Conservation (phyloP, 306 rosid species). For the Mucuna pruriens region DNA sequence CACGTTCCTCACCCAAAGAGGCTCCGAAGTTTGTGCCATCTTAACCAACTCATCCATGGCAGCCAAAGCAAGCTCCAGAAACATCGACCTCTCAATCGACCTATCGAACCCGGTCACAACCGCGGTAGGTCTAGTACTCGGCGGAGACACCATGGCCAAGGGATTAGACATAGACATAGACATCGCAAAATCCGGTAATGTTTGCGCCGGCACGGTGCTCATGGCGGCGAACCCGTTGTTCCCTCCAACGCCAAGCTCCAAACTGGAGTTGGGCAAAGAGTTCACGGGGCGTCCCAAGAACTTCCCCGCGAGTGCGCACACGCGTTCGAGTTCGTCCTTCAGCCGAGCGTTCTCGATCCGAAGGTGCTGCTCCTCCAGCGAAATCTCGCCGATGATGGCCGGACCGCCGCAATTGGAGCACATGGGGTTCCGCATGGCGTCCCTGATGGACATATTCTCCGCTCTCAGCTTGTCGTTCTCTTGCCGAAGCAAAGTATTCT, state of each 20-base stretch:
- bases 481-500: slow-evolving; percentile 86
- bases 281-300: slow-evolving; percentile 86
- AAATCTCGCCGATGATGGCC: slow-evolving; percentile 80
- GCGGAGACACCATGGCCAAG: slow-evolving; percentile 52
- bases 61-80: slow-evolving; percentile 85
- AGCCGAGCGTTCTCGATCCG: slow-evolving; percentile 84
- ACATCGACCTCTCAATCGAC: slow-evolving; percentile 81
- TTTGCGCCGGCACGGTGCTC: slow-evolving; percentile 44
- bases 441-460: slow-evolving; percentile 93
- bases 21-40: slow-evolving; percentile 79
- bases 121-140: slow-evolving; percentile 29
- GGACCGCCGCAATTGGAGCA: slow-evolving; percentile 96
- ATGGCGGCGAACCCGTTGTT: slow-evolving; percentile 74
- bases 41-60: slow-evolving; percentile 97
- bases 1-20: slow-evolving; percentile 81
- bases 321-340: slow-evolving; percentile 92
- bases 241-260: slow-evolving; percentile 93
- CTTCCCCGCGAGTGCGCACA: slow-evolving; percentile 84
- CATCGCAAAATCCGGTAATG: slow-evolving; percentile 71
- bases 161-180: slow-evolving; percentile 34
- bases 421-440: slow-evolving; percentile 93
- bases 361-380: slow-evolving; percentile 89
- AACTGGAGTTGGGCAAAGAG: slow-evolving; percentile 72
- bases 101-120: slow-evolving; percentile 53
- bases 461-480: slow-evolving; percentile 93